A percentile compares a stretch with the other conserved stretches of the same genome.
phyloP scores from a whole-genome alignment of 805 yeast species.

The Ogataea saltuana region DNA sequence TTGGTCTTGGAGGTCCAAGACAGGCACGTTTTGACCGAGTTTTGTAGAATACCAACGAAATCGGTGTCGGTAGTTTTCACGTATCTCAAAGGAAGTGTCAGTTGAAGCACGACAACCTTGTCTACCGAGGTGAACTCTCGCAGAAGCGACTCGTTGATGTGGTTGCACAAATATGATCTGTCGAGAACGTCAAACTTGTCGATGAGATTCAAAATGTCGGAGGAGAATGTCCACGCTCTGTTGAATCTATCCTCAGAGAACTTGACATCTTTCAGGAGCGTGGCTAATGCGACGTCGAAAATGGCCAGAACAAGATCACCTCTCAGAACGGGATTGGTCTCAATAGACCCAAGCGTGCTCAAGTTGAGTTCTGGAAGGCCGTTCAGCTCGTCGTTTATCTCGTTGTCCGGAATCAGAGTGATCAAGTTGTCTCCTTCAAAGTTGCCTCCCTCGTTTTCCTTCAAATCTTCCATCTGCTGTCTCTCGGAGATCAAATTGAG shows the following conservation, averaged over 20 bases:
- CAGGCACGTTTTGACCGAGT: conserved; percentile 67
- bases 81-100: conserved; percentile 68
- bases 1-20: conserved; percentile 49
- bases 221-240: conserved; percentile 41
- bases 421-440: conserved; percentile 30
- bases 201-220: conserved; percentile 53
- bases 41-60: conserved; percentile 63
- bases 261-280: conserved; percentile 36
- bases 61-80: conserved; percentile 38
- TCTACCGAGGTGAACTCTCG: conserved; percentile 40
- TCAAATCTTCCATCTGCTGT: conserved; percentile 55
- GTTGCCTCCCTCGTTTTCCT: conserved; percentile 40
- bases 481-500: conserved; percentile 75
- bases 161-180: conserved; percentile 64
- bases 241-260: conserved; percentile 36
- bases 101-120: conserved; percentile 49
- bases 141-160: conserved; percentile 58
- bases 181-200: conserved; percentile 71
- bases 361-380: conserved; percentile 85
- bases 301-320: conserved; percentile 74
- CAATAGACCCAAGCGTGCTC: conserved; percentile 82
- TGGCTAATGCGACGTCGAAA: conserved; percentile 63
- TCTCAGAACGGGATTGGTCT: conserved; percentile 73
- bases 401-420: conserved; percentile 35
- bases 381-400: conserved; percentile 64